A percentile compares a stretch with the other conserved stretches of the same genome.
Conservation (phyloP, 2,329 filamentous ascomycete species). For the Cucurbitaria berberidis region DNA sequence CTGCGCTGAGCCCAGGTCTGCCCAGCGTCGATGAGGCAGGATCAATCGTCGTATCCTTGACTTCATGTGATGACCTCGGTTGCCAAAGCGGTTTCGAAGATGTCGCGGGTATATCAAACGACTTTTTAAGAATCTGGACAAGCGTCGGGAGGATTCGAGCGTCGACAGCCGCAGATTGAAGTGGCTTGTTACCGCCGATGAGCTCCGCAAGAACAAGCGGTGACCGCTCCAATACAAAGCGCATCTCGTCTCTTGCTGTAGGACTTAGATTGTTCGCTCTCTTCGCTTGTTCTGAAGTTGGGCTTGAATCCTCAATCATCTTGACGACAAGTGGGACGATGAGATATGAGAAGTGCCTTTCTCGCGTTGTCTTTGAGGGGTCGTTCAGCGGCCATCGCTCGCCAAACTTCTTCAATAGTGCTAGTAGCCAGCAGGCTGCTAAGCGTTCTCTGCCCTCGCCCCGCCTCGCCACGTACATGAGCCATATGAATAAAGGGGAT, state of each 20-base stretch:
- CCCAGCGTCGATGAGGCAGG: constrained; percentile 43
- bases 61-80: constrained; percentile 38
- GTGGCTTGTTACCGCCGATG: constrained; percentile 75
- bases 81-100: constrained; percentile 62
- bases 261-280: constrained; percentile 46
- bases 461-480: constrained; percentile 53
- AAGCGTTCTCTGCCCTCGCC: constrained; percentile 51
- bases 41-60: constrained; percentile 37
- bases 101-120: constrained; percentile 65
- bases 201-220: constrained; percentile 79
- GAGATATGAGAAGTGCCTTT: constrained; percentile 53
- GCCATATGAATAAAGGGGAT: constrained; percentile 56
- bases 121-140: constrained; percentile 68
- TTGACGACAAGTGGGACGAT: constrained; percentile 57
- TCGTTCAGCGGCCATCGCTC: constrained; percentile 47
- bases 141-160: constrained; percentile 67
- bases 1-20: constrained; percentile 49
- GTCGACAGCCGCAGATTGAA: constrained; percentile 85
- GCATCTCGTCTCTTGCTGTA: constrained; percentile 52
- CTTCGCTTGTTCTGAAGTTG: constrained; percentile 31
- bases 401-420: constrained; percentile 45
- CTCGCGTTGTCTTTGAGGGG: constrained; percentile 46
- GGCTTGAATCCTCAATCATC: constrained; percentile 51
- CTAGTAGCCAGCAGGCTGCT: constrained; percentile 50
- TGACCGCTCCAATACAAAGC: constrained; percentile 57